A percentile compares a stretch with the other conserved stretches of the same genome.
Conservation (phyloP, 352 stramenopile species). For the Phytopythium litorale region DNA sequence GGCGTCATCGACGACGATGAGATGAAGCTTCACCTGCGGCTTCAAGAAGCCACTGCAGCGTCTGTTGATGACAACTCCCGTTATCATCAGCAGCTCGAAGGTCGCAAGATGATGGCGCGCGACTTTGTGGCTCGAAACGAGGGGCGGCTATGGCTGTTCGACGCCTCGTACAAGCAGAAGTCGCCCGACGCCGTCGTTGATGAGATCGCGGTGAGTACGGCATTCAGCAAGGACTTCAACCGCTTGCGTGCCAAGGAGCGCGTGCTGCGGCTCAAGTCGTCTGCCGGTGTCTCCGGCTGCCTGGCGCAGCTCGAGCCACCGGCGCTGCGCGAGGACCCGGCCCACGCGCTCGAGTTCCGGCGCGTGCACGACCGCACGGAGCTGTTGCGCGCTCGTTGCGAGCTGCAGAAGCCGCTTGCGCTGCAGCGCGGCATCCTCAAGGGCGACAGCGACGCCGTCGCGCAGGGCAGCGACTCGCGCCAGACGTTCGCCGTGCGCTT, state of each 20-base stretch:
- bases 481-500: slow-evolving; percentile 20
- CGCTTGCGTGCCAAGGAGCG: slow-evolving; percentile 55
- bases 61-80: slow-evolving; percentile 13
- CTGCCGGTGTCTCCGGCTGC: slow-evolving; percentile 43
- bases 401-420: slow-evolving; percentile 50
- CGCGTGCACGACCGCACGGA: slow-evolving; percentile 46
- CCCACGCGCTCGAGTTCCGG: slow-evolving; percentile 37
- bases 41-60: slow-evolving; percentile 31
- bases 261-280: slow-evolving; percentile 58
- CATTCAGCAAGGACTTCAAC: slow-evolving; percentile 50
- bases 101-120: slow-evolving; percentile 47
- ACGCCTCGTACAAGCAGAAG: slow-evolving; percentile 34
- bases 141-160: slow-evolving; percentile 57
- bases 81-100: slow-evolving; percentile 41
- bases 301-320: slow-evolving; percentile 35
- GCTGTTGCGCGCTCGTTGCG: slow-evolving; percentile 38
- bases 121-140: slow-evolving; percentile 60
- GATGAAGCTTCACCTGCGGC: slow-evolving; percentile 52
- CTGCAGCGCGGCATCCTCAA: slow-evolving; percentile 15
- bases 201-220: slow-evolving; percentile 37
- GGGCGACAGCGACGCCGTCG: not conserved
- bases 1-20: slow-evolving; percentile 55
- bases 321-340: slow-evolving; percentile 27
- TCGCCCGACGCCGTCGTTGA: slow-evolving; percentile 33
- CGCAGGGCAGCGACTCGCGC: not conserved